Evolutionary conservation across 2,329 filamentous ascomycete species (phyloP).

Genomic region (Hypomyces perniciosus): DNA sequence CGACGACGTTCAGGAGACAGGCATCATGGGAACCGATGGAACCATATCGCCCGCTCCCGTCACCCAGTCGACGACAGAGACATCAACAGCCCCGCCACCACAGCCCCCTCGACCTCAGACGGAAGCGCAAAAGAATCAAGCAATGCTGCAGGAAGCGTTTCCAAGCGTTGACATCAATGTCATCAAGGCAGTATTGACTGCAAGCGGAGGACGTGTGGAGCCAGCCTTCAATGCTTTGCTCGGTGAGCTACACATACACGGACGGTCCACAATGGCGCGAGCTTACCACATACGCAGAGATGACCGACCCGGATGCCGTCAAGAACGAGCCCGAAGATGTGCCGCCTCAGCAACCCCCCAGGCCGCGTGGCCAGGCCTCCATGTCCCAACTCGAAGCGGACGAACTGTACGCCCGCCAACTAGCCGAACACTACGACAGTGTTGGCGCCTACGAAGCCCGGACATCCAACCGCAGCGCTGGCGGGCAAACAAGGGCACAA

Average conservation of each 20-base stretch:
- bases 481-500: conserved; percentile 31
- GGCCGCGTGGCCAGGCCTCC: conserved; percentile 57
- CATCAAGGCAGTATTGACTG: conserved; percentile 79
- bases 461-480: conserved; percentile 40
- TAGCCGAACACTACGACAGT: conserved; percentile 83
- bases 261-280: conserved; percentile 12
- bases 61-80: conserved; percentile 21
- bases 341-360: conserved; percentile 71
- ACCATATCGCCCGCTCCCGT: conserved; percentile 18
- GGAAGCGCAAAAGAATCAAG: conserved; percentile 77
- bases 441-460: conserved; percentile 52
- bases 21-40: conserved; percentile 40
- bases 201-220: conserved; percentile 82
- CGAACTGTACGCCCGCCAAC: conserved; percentile 83
- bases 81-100: conserved; percentile 51
- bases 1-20: conserved; percentile 60
- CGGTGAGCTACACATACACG: conserved; percentile 41
- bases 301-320: conserved; percentile 71
- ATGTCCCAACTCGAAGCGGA: conserved; percentile 83
- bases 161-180: conserved; percentile 74
- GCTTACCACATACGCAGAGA: conserved; percentile 42
- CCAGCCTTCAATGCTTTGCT: conserved; percentile 93
- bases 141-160: conserved; percentile 89
- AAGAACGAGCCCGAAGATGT: conserved; percentile 50
- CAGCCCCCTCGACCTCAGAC: conserved; percentile 82